Conservation (phyloP, 805 yeast species). For the Ogataea pignaliae region DNA sequence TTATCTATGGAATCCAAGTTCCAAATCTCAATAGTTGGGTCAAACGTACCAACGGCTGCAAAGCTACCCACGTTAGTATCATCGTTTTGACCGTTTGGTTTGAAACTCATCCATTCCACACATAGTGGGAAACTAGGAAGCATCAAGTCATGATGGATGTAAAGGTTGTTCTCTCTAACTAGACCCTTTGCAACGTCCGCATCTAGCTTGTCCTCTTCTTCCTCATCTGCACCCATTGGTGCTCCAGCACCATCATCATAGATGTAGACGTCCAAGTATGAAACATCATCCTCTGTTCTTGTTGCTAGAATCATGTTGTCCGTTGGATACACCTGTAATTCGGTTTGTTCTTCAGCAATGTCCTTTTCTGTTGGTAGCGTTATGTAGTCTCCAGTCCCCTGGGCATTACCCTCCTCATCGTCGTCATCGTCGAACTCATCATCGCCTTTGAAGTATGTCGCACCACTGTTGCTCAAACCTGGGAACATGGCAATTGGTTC, state of each 20-base stretch:
- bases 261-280: conserved; percentile 87
- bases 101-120: conserved; percentile 88
- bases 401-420: conserved; percentile 16
- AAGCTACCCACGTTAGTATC: conserved; percentile 67
- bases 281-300: conserved; percentile 93
- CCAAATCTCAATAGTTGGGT: conserved; percentile 97
- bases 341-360: conserved; percentile 70
- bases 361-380: conserved; percentile 62
- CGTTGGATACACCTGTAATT: conserved; percentile 80
- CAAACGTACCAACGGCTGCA: conserved; percentile 96
- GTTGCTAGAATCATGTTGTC: conserved; percentile 89
- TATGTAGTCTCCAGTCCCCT: conserved; percentile 53
- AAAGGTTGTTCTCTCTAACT: conserved; percentile 68
- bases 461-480: conserved; percentile 57
- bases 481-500: conserved; percentile 65
- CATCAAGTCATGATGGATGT: conserved; percentile 96
- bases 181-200: conserved; percentile 73
- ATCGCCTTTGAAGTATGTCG: conserved; percentile 45
- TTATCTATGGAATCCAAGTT: conserved; percentile 88
- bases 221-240: conserved; percentile 61
- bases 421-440: conserved; percentile 31
- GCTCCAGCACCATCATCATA: conserved; percentile 93
- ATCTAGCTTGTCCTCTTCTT: conserved; percentile 59
- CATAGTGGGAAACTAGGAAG: conserved; percentile 95
- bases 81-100: conserved; percentile 47